A percentile compares a stretch with the other conserved stretches of the same genome.
Conservation (phyloP, 2,329 filamentous ascomycete genomes). For the Cordyceps tenuipes region DNA sequence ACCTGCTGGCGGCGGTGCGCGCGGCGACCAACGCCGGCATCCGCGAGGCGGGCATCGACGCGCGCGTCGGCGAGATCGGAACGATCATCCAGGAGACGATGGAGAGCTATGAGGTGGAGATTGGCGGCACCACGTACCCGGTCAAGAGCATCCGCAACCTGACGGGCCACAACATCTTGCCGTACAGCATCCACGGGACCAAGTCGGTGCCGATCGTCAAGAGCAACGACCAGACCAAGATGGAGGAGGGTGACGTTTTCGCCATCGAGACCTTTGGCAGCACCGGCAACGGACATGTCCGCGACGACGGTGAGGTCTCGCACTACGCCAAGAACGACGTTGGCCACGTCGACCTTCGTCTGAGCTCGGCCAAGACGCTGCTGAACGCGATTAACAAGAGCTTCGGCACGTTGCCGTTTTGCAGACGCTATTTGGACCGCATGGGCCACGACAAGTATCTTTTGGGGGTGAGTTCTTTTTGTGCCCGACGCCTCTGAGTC, state of each 20-base stretch:
- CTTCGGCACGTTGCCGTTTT: conserved; percentile 88
- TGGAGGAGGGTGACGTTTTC: conserved; percentile 95
- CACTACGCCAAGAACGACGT: conserved; percentile 80
- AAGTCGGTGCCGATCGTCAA: conserved; percentile 95
- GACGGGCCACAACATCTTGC: conserved; percentile 83
- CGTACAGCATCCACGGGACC: conserved; percentile 81
- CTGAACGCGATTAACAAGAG: conserved; percentile 91
- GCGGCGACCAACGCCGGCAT: conserved; percentile 80
- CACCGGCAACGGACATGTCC: conserved; percentile 80
- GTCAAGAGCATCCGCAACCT: conserved; percentile 82
- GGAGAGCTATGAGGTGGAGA: conserved; percentile 86
- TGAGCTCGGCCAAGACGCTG: conserved; percentile 76
- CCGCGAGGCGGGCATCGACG: conserved; percentile 79
- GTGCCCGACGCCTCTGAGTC: background rate
- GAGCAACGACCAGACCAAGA: conserved; percentile 79
- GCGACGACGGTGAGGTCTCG: conserved; percentile 81
- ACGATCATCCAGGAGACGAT: conserved; percentile 80
- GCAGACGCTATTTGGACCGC: conserved; percentile 81
- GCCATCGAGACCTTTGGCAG: conserved; percentile 95
- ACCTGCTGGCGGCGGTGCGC: conserved; percentile 63
- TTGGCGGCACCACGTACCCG: conserved; percentile 68
- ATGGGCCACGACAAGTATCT: conserved; percentile 94
- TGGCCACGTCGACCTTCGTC: conserved; percentile 64
- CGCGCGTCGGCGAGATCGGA: conserved; percentile 78
- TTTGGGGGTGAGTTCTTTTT: conserved; percentile 56